Evolutionary conservation across 768 basidiomycete genomes (phyloP).

Genomic region (Lactarius quietus): DNA sequence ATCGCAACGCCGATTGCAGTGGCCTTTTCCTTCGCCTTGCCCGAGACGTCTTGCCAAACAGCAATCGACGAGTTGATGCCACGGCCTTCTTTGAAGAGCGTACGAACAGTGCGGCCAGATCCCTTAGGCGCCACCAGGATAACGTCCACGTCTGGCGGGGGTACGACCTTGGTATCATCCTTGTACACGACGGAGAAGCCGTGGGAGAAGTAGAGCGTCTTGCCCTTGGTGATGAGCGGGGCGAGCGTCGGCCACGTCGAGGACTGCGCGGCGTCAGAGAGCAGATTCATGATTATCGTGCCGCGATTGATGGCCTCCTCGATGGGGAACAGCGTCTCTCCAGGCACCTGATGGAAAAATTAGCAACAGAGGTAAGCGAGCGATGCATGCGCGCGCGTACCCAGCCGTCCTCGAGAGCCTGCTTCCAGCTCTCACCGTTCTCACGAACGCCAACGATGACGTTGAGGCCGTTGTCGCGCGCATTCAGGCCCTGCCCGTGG

Average conservation of each 20-base stretch:
- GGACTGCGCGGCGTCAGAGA: slow-evolving; percentile 99
- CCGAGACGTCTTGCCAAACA: slow-evolving; percentile 96
- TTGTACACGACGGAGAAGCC: slow-evolving; percentile 99
- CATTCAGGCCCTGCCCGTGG: slow-evolving; percentile 97
- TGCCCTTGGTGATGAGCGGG: slow-evolving; percentile 98
- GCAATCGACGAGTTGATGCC: slow-evolving; percentile 96
- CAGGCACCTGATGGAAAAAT: slow-evolving; percentile 62
- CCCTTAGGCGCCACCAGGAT: slow-evolving; percentile 99
- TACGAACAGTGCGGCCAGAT: slow-evolving; percentile 97
- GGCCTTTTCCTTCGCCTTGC: slow-evolving; percentile 97
- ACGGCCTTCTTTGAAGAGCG: slow-evolving; percentile 99
- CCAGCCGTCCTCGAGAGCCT: slow-evolving; percentile 96
- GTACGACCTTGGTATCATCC: slow-evolving; percentile 91
- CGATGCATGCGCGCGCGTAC: slow-evolving; percentile 40
- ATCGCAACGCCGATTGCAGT: slow-evolving; percentile 90
- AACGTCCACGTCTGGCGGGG: slow-evolving; percentile 93
- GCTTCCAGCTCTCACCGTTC: slow-evolving; percentile 94
- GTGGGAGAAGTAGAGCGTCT: slow-evolving; percentile 99
- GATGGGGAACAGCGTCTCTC: slow-evolving; percentile 96
- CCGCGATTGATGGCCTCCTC: slow-evolving; percentile 95
- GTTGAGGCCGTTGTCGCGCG: slow-evolving; percentile 97
- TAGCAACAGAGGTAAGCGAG: slow-evolving; percentile 1
- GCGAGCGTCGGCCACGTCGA: slow-evolving; percentile 87
- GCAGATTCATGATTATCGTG: slow-evolving; percentile 99
- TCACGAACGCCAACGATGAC: slow-evolving; percentile 98